Base-by-base conservation (phyloP, 1,284 basidiomycete genomes). In the Trametes pubescens region DNA sequence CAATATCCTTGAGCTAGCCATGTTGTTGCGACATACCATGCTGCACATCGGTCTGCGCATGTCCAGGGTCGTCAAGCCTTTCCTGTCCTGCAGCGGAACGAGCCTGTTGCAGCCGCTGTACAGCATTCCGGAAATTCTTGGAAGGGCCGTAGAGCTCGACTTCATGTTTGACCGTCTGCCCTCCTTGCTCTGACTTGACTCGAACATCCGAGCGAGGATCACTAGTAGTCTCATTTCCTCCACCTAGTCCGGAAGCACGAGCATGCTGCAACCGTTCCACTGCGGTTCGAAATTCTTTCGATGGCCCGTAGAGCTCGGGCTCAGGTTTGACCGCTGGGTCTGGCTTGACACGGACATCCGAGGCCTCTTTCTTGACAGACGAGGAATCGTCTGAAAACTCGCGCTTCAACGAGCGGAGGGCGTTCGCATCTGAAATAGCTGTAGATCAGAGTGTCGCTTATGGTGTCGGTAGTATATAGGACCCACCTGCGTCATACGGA, bases 401-500 rank as follows among this genome's bases (percentile, higher is more conserved):
- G 0, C 18, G 10, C 21, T 48, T 51, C 34, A 56, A 18, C 4
- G 58, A 51, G 10, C 54, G 52, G 3, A 52, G 56, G 21, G 48
- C 48, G 8, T 56, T 29, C 24, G 56, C 22, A 22, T 59, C 59
- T 52, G 55, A 4, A 29, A 37, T 9, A 4, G 1, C 11, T 55
- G 3, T 13, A 32, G 7, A 26, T 29, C 7, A 22, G 24, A 24
- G 8, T 16, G 13, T 16, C 24, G 14, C 2, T 6, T 4, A 26
- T 29, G 5, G 14, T 21, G 16, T 6, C 9, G 11, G 47, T 10
- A 13, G 7, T 1, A 4, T 57, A 22, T 49, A 18, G 0, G 11
- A 38, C 61, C 6, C 2, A 74, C 74, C 73, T 67, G 72, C 64
- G 29, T 72, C 71, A 54, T 72, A 74, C 18, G 74, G 73, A 63